These are phyloP conservation scores for Amaranthus tricolor DNA, from an alignment of 179 eudicot genomes.

Conservation along the genomic window DNA sequence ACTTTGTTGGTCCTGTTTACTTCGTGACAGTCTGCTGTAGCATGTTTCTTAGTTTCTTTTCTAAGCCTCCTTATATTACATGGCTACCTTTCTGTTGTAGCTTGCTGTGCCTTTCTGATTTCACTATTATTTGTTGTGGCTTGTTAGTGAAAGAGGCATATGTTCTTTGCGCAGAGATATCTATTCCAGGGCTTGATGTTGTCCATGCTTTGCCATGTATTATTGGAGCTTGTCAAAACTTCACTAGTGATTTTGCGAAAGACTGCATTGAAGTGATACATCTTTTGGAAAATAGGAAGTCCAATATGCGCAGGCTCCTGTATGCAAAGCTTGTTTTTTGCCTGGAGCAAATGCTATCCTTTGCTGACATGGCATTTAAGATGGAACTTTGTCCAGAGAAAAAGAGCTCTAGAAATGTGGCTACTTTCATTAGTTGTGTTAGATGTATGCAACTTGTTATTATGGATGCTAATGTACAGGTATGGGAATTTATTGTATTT, in stretches of 20 bases:
- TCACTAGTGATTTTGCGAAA: conserved; percentile 40
- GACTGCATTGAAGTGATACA: conserved; percentile 67
- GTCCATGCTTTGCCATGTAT: conserved; percentile 46
- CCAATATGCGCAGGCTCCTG: conserved; percentile 52
- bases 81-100: not conserved
- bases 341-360: conserved; percentile 54
- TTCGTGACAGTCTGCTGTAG: not conserved
- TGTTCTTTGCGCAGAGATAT: conserved; percentile 52
- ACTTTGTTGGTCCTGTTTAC: not conserved
- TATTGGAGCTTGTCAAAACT: conserved; percentile 57
- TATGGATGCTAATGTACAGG: conserved; percentile 63
- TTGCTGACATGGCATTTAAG: conserved; percentile 60
- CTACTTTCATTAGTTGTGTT: conserved; percentile 46
- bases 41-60: not conserved
- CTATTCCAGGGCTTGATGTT: conserved; percentile 36
- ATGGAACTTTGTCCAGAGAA: conserved; percentile 39
- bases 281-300: conserved; percentile 52
- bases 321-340: conserved; percentile 82
- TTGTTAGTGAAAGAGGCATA: conserved; percentile 10
- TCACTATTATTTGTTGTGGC: conserved; percentile 6
- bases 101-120: not conserved
- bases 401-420: conserved; percentile 42
- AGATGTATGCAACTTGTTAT: conserved; percentile 53
- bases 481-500: conserved; percentile 26
- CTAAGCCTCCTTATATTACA: not conserved